Base-by-base conservation (phyloP, 140 eudicot species). In the Eryngium alpinum region DNA sequence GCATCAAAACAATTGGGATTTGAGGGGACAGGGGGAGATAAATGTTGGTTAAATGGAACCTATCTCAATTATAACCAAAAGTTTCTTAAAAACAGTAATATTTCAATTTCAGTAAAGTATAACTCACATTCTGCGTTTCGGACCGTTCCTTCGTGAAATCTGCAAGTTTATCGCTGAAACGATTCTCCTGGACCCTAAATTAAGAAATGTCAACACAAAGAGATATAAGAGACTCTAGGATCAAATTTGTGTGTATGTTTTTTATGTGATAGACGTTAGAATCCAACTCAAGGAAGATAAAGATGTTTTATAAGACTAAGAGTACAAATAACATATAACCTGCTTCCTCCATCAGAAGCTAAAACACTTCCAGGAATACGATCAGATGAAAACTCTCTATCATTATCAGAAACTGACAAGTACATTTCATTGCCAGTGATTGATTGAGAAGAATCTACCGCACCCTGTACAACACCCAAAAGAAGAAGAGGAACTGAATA, bases 401-500 rank as follows among this genome's bases (percentile, higher is more conserved):
- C 67, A 43, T 50, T 73, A 72, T 88, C 83, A 72, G 88, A 83
- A 88, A 84, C 87, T 73, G 96, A 84, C 43, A 78, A 87, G 53
- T 77, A 53, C 25, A 80, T 53, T 24, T 89, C 88, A 79, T 65
- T 80, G 87, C 86, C 86, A 13, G 80, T 85, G 70, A 73, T 83
- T 79, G 86, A 66, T 81, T 75, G 84, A 84, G 89, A 59, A 63
- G 86, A 78, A 82, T 82, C 88, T 32, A 75, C 82, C 52, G 80
- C 90, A 80, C 83, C 90, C 98, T 94, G 89, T 84, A 79, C 28
- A 81, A 24, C 59, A 56, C 72, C 69, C 66, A 85, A 73, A 29
- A 79, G 16, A 85, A 69, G 19, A 16, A 77, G 22, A 16, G 17
- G 9, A 43, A 53, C 44, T n/a, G 15, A 33, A n/a, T 33, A 31